Evolutionary conservation across 2,329 filamentous ascomycete genomes (phyloP).

Genomic region (Ascosphaera apis): DNA sequence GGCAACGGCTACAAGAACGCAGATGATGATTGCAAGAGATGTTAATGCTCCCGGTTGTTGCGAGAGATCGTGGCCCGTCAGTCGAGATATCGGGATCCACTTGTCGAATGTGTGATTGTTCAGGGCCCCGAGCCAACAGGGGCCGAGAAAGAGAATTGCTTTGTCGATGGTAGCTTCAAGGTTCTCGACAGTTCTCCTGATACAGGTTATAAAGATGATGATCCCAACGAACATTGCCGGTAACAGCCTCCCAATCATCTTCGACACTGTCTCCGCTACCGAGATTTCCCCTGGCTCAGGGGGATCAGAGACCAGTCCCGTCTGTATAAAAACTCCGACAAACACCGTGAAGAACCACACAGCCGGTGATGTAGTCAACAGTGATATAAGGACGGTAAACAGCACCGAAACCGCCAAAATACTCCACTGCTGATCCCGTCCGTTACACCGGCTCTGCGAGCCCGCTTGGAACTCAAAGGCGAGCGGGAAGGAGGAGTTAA

Average conservation of each 20-base stretch:
- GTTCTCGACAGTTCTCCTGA: slow-evolving; percentile 24
- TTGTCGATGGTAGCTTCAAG: slow-evolving; percentile 36
- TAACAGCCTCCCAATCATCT: slow-evolving; percentile 32
- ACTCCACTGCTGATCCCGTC: slow-evolving; percentile 34
- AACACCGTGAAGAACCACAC: slow-evolving; percentile 34
- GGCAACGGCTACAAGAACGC: slow-evolving; percentile 27
- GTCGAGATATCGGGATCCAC: slow-evolving; percentile 36
- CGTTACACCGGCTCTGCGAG: slow-evolving; percentile 11
- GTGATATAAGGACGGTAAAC: slow-evolving; percentile 29
- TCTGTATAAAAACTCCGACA: slow-evolving; percentile 34
- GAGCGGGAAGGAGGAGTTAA: slow-evolving; percentile 33
- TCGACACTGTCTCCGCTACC: slow-evolving; percentile 29
- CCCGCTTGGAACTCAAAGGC: slow-evolving; percentile 28
- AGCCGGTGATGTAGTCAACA: slow-evolving; percentile 32
- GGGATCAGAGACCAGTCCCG: slow-evolving; percentile 36
- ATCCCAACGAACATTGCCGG: slow-evolving; percentile 35
- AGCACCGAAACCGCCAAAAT: slow-evolving; percentile 31
- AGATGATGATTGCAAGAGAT: slow-evolving; percentile 30
- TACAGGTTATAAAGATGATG: slow-evolving; percentile 31
- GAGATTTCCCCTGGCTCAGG: slow-evolving; percentile 31
- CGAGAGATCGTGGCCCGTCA: slow-evolving; percentile 37
- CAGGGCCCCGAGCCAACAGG: slow-evolving; percentile 36
- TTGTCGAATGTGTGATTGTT: slow-evolving; percentile 42
- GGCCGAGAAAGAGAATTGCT: slow-evolving; percentile 36
- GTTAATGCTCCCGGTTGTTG: slow-evolving; percentile 36